phyloP scores from a whole-genome alignment of 495 filamentous ascomycete genomes.

The Neurospora sp. region DNA sequence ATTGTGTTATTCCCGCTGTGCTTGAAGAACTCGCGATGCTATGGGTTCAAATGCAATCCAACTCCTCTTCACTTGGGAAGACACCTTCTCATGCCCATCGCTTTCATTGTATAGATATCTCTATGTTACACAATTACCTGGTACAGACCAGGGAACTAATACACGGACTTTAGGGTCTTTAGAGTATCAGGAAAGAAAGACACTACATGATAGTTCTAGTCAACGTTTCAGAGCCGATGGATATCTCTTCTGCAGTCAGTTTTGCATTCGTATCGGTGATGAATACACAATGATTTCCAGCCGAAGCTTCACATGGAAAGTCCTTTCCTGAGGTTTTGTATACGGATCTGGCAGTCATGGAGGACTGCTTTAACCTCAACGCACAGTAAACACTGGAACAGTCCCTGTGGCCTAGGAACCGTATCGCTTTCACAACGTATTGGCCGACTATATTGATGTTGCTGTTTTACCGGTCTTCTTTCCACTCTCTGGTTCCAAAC shows the following conservation, averaged over 20 bases:
- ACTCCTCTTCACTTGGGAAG: no score
- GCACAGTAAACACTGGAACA: not conserved
- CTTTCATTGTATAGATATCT: no score
- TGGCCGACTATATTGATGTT: not conserved
- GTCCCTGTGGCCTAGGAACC: no score
- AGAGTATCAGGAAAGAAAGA: not conserved
- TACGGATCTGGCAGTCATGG: not conserved
- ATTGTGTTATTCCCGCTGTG: no score
- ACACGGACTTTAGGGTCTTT: not conserved
- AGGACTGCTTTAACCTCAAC: not conserved
- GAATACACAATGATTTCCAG: not conserved
- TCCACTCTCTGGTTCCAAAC: not conserved
- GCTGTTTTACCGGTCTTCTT: not conserved
- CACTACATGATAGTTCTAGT: not conserved
- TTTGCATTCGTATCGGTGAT: not conserved
- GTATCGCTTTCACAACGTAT: not conserved
- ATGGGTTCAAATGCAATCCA: no score
- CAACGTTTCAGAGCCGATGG: not conserved
- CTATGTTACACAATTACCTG: not conserved
- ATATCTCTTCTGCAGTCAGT: not conserved
- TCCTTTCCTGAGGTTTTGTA: no score
- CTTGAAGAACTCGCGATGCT: no score
- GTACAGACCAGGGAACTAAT: not conserved
- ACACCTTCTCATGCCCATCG: no score
- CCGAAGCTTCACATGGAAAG: no score